phyloP scores from a whole-genome alignment of 192 early-diverging fungal genomes.

The Coemansia furcata region DNA sequence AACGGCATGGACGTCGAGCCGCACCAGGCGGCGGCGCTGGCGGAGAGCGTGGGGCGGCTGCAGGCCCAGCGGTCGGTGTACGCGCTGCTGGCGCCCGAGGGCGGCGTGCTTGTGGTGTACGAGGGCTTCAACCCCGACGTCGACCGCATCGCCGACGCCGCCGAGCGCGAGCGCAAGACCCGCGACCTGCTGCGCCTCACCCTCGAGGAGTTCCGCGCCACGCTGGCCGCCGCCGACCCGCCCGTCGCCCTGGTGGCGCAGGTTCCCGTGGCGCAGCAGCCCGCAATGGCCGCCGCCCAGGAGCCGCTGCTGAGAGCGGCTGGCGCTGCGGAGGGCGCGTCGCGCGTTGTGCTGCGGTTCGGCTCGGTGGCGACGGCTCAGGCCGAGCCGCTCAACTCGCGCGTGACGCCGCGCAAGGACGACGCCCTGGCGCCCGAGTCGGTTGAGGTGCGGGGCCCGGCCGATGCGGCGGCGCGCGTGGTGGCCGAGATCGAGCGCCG shows the following conservation, averaged over 20 bases:
- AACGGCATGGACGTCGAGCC: slow-evolving; percentile 72
- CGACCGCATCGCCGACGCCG: slow-evolving; percentile 45
- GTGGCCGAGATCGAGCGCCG: slow-evolving; percentile 65
- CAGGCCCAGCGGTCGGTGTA: slow-evolving; percentile 66
- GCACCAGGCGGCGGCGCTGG: slow-evolving; percentile 69
- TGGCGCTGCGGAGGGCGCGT: slow-evolving; percentile 41
- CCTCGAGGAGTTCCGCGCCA: slow-evolving; percentile 67
- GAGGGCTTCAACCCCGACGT: slow-evolving; percentile 60
- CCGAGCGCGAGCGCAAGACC: slow-evolving; percentile 58
- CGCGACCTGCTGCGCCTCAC: slow-evolving; percentile 52
- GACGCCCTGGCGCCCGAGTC: slow-evolving; percentile 58
- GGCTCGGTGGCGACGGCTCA: slow-evolving; percentile 47
- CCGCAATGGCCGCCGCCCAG: slow-evolving; percentile 68
- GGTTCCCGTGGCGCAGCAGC: slow-evolving; percentile 77
- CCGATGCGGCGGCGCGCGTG: slow-evolving; percentile 72
- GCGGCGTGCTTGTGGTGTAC: slow-evolving; percentile 78
- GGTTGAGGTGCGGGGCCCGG: slow-evolving; percentile 78
- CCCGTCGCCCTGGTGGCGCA: slow-evolving; percentile 58
- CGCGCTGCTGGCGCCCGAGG: slow-evolving; percentile 69
- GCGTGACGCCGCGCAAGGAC: slow-evolving; percentile 49
- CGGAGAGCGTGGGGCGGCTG: slow-evolving; percentile 64
- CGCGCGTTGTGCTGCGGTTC: slow-evolving; percentile 71
- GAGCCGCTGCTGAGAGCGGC: slow-evolving; percentile 61
- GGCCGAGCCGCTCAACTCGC: slow-evolving; percentile 37
- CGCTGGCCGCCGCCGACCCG: slow-evolving; percentile 63